These are phyloP conservation scores for Persicaria maculosa DNA, from an alignment of 148 eudicot species.

Conservation along the genomic window DNA sequence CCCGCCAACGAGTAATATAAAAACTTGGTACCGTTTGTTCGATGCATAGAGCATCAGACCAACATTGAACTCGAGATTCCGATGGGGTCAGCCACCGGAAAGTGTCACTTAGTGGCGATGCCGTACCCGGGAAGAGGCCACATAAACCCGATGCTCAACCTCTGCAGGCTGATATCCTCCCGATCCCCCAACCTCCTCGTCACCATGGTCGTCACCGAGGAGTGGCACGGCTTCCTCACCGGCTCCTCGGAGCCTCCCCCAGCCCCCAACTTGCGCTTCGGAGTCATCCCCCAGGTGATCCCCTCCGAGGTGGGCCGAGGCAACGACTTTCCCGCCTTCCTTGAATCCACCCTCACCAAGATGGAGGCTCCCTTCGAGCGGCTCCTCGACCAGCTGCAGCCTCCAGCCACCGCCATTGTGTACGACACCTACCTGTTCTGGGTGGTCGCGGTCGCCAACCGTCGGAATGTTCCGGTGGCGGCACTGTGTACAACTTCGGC, in stretches of 20 bases:
- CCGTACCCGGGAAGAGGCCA: conserved; percentile 34
- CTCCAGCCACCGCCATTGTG: conserved; percentile 27
- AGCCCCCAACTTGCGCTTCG: conserved; percentile 30
- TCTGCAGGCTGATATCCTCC: conserved; percentile 38
- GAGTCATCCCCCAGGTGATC: conserved; percentile 45
- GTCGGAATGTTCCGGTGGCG: conserved; percentile 48
- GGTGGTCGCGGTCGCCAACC: conserved; percentile 29
- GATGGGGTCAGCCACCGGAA: background rate
- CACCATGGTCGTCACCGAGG: conserved; percentile 39
- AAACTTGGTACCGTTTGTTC: too few species aligned
- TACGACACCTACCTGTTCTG: conserved; percentile 39
- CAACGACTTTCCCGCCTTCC: conserved; percentile 30
- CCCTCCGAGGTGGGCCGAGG: conserved; percentile 49
- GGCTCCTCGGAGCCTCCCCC: conserved; percentile 21
- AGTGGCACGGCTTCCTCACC: conserved; percentile 46
- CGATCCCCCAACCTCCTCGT: conserved; percentile 13
- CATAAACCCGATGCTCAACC: conserved; percentile 29
- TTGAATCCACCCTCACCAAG: conserved; percentile 29
- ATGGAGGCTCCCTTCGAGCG: conserved; percentile 43
- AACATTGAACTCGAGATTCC: background rate
- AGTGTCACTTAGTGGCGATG: conserved; percentile 25
- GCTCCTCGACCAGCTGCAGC: conserved; percentile 36
- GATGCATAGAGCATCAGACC: too few species aligned
- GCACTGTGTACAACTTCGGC: conserved; percentile 37
- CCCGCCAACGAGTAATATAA: too few species aligned